Base-by-base conservation (phyloP, 2,329 filamentous ascomycete genomes). In the Cercospora janseana region DNA sequence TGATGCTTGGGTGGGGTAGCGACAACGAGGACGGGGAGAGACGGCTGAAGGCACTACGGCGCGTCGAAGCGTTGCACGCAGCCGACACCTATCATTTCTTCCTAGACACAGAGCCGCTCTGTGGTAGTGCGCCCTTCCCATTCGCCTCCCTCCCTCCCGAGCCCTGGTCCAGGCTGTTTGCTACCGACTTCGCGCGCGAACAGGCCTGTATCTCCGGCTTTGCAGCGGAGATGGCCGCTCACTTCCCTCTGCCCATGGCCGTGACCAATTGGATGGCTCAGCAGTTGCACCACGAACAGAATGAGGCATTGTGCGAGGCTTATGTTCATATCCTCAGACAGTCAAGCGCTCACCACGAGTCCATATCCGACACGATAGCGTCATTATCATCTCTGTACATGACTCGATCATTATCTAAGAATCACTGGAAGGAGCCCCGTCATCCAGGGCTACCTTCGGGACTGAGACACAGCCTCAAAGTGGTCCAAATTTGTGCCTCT, bases 21-120 rank as follows among this genome's bases (percentile, higher is more conserved):
- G 72, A 73, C 13, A 71, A 73, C 13, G 64, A 72, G 16, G 72
- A 75, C 21, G 49, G 47, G 6, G 73, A 76, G 50, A 78, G 78
- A 56, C 67, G 85, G 23, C 70, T 77, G 52, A 70, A 75, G 54
- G 82, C 82, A 28, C 75, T 86, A 58, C 71, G 75, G 54, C 74
- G 82, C 58, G 86, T 81, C 2, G 81, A 84, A 61, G 79, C 79
- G 21, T 70, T 80, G 31, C 70, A 78, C 15, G 64, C 70, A 12
- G 72, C 78, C n/a, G 72, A 73, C 44, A 66, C 68, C 4, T 86
- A 80, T 71, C 73, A 76, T 44, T 85, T 85, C 62, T 86, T 83
- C 56, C 68, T 71, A 4, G 46, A 57, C 55, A 32, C 51, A 28
- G 37, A 46, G 41, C 37, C 46, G 32, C 35, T 34, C 31, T 43